Evolutionary conservation across 1,284 basidiomycete species (phyloP).

Genomic region (Leccinum huronense): DNA sequence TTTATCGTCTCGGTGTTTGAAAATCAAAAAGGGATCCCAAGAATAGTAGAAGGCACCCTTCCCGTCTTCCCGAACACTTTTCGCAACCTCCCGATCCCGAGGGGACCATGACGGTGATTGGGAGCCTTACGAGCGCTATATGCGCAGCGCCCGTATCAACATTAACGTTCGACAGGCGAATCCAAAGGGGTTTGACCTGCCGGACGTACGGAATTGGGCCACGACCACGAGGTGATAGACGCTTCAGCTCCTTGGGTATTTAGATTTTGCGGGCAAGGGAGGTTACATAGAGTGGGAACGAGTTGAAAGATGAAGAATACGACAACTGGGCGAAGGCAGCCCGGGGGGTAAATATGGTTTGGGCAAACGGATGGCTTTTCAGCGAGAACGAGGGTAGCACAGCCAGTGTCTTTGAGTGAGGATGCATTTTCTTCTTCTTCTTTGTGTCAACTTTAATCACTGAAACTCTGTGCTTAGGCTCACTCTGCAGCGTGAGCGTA

Average conservation of each 20-base stretch:
- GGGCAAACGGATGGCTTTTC: slow-evolving; percentile 77
- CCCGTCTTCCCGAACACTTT: slow-evolving; percentile 53
- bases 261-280: no score
- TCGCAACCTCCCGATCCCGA: slow-evolving; percentile 18
- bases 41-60: slow-evolving; percentile 77
- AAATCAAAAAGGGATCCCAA: slow-evolving; percentile 66
- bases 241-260: background rate
- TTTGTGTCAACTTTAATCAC: background rate
- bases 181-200: slow-evolving; percentile 65
- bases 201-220: slow-evolving; percentile 2
- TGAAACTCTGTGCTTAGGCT: slow-evolving; percentile 43
- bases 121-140: slow-evolving; percentile 61
- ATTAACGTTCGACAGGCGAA: slow-evolving; percentile 89
- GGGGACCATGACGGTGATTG: slow-evolving; percentile 43
- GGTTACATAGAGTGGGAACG: slow-evolving; percentile 10
- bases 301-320: slow-evolving; percentile 57
- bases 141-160: slow-evolving; percentile 74
- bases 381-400: slow-evolving; percentile 66
- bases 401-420: slow-evolving; percentile 48
- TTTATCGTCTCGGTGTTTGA: background rate
- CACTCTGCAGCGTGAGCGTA: slow-evolving; percentile 71
- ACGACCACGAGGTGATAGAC: slow-evolving; percentile 4
- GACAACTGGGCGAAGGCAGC: slow-evolving; percentile 55
- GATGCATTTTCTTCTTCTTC: background rate
- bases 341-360: slow-evolving; percentile 58